Evolutionary conservation across 2,329 filamentous ascomycete genomes (phyloP).

Genomic region (Aaosphaeria arxii): DNA sequence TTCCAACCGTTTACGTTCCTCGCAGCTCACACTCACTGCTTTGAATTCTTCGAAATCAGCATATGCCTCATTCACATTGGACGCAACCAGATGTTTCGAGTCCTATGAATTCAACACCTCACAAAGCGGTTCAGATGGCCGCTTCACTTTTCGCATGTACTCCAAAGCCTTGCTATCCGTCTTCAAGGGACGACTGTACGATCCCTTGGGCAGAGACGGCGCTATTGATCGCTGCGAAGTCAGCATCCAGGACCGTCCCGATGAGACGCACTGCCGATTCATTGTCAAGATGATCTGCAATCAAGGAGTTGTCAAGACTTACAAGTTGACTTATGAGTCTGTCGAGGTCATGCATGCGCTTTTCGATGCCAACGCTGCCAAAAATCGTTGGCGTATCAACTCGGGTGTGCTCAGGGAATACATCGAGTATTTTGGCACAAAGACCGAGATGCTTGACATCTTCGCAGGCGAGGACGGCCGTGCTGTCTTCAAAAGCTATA

Average conservation of each 20-base stretch:
- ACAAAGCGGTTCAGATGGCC: constrained; percentile 35
- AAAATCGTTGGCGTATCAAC: constrained; percentile 70
- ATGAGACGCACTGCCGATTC: constrained; percentile 67
- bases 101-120: constrained; percentile 62
- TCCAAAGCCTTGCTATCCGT: constrained; percentile 68
- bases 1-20: constrained; percentile 11
- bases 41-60: constrained; percentile 79
- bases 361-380: constrained; percentile 65
- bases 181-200: constrained; percentile 66
- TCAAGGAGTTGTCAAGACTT: constrained; percentile 75
- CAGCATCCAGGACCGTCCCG: constrained; percentile 67
- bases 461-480: constrained; percentile 63
- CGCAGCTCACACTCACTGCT: constrained; percentile 65
- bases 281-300: constrained; percentile 71
- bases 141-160: constrained; percentile 73
- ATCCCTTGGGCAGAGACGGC: constrained; percentile 64
- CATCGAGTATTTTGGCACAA: constrained; percentile 76
- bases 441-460: constrained; percentile 77
- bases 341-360: constrained; percentile 72
- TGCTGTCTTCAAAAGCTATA: constrained; percentile 77
- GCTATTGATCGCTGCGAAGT: constrained; percentile 74
- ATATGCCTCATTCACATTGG: constrained; percentile 70
- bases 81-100: constrained; percentile 67
- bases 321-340: constrained; percentile 72
- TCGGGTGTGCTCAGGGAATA: constrained; percentile 69